These are phyloP conservation scores for Cystobasidium onofrii DNA, from an alignment of 768 basidiomycete genomes.

Conservation along the genomic window DNA sequence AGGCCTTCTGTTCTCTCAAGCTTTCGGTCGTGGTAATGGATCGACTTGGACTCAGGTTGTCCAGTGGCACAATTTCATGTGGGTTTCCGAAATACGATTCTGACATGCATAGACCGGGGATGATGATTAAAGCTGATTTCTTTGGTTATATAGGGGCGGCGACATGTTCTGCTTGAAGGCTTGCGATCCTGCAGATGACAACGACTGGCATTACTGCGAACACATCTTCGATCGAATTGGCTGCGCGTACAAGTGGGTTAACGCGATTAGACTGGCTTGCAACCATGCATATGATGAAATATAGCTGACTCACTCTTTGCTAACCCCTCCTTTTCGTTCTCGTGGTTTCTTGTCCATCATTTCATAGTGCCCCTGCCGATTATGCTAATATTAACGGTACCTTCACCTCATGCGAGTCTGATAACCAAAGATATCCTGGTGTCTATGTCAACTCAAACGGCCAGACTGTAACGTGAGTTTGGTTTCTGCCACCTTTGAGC, in stretches of 20 bases:
- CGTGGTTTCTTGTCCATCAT: neutral
- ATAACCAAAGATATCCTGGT: slow-evolving; percentile 56
- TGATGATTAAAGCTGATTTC: neutral
- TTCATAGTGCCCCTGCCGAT: slow-evolving; percentile 53
- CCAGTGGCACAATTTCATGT: slow-evolving; percentile 61
- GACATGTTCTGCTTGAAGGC: slow-evolving; percentile 61
- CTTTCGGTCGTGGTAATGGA: slow-evolving; percentile 40
- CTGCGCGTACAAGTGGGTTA: slow-evolving; percentile 55
- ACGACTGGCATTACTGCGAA: slow-evolving; percentile 54
- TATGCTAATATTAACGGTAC: slow-evolving; percentile 52
- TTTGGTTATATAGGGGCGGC: neutral
- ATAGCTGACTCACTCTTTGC: no score
- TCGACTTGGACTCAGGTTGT: slow-evolving; percentile 51
- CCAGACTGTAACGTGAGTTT: slow-evolving; percentile 17
- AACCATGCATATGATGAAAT: no score
- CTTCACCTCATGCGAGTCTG: slow-evolving; percentile 61
- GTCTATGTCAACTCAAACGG: slow-evolving; percentile 48
- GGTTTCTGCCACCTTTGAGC: no score
- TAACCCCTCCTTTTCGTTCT: neutral
- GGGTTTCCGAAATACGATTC: no score
- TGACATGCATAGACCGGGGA: no score
- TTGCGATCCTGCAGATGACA: slow-evolving; percentile 50
- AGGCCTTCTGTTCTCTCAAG: neutral
- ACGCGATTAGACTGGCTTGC: neutral
- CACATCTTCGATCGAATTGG: slow-evolving; percentile 67